Evolutionary conservation across 768 basidiomycete genomes (phyloP), one percentile per base, ranked within the genome.

Genomic region (Russula brevipes): DNA sequence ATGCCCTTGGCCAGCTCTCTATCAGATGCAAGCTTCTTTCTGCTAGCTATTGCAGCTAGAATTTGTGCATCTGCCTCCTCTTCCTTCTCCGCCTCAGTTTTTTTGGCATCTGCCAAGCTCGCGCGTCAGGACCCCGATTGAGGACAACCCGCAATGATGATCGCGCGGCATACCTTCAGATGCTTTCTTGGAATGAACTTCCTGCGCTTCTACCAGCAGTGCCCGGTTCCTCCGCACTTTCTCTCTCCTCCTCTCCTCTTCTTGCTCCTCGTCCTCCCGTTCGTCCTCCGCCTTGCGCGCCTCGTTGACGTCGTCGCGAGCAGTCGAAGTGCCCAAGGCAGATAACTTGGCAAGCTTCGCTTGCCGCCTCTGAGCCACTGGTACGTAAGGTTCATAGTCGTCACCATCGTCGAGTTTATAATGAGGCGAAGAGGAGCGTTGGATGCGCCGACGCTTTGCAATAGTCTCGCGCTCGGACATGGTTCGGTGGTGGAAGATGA

Each of bases 1-100:
- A 97, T 94, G 7, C 96, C 97, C 72, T 93, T 85, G 2, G 97
- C 96, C 38, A 98, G 76, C 73, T 99, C 97, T 71, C 91, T 79
- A 69, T 94, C 94, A 4, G 94, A 94, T 0, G 91, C 94, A 12
- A 99, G 83, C 72, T 94, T 96, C 72, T 90, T 82, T 69, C 94
- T 81, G 65, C 88, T 91, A 41, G 91, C 90, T 69, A 98, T 94
- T 14, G 96, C 95, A 52, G 88, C 89, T 10, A 98, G 76, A 54
- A 99, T 89, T 71, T 93, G 88, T 6, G 89, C 92, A 72, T 99
- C 97, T 52, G 80, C 86, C 73, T 97, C 97, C 58, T 89, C 87
- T 6, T 81, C 86, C 70, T 88, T 90, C 75, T 98, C 87, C n/a
- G 80, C 81, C 6, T 85, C 89, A 7, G 88, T 89, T 78, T 98